A percentile compares a stretch with the other conserved stretches of the same genome.
phyloP scores from a whole-genome alignment of 1,284 basidiomycete species.

The Mycena sp. region DNA sequence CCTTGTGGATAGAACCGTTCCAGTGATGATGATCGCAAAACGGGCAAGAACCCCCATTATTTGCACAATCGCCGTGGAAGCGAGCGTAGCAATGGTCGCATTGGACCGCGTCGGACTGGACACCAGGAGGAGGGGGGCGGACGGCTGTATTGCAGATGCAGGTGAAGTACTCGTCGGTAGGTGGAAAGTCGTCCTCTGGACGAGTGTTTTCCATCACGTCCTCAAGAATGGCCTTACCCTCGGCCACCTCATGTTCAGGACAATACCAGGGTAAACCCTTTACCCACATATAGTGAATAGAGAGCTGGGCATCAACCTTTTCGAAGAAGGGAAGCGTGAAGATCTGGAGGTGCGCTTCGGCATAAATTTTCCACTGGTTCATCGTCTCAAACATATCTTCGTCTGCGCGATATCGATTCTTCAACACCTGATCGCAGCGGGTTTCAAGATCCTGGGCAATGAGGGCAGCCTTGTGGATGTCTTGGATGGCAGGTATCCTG shows the following conservation, averaged over 20 bases:
- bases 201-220: slow-evolving; percentile 80
- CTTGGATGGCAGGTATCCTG: slow-evolving; percentile 70
- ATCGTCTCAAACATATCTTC: slow-evolving; percentile 77
- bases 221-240: slow-evolving; percentile 70
- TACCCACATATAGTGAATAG: slow-evolving; percentile 75
- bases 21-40: slow-evolving; percentile 90
- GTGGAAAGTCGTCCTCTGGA: slow-evolving; percentile 80
- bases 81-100: slow-evolving; percentile 87
- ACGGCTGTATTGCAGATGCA: slow-evolving; percentile 84
- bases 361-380: slow-evolving; percentile 76
- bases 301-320: slow-evolving; percentile 73
- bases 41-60: slow-evolving; percentile 87
- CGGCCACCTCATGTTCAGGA: slow-evolving; percentile 67
- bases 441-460: slow-evolving; percentile 80
- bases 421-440: slow-evolving; percentile 78
- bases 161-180: slow-evolving; percentile 82
- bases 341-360: slow-evolving; percentile 74
- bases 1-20: slow-evolving; percentile 84
- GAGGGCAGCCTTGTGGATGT: slow-evolving; percentile 74
- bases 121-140: slow-evolving; percentile 77
- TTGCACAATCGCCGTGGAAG: slow-evolving; percentile 85
- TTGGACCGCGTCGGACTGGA: slow-evolving; percentile 83
- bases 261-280: slow-evolving; percentile 83
- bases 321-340: slow-evolving; percentile 80
- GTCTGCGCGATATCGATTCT: slow-evolving; percentile 66